Base-by-base conservation (phyloP, 2,329 filamentous ascomycete genomes). In the Cordyceps cateniannulata region DNA sequence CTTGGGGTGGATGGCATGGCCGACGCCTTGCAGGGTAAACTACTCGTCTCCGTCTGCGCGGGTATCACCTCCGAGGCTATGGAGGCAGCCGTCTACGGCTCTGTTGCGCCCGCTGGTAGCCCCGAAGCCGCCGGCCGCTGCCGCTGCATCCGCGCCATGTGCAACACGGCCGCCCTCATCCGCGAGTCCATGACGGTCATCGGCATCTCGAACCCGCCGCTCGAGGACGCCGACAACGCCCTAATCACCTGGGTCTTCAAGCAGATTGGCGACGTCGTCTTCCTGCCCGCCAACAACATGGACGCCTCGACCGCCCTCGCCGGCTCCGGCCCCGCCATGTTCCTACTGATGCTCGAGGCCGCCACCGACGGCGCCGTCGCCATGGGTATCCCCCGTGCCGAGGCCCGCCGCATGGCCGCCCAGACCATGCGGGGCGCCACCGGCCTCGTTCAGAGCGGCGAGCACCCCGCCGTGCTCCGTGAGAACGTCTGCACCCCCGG, bases 131-230 rank as follows among this genome's bases (percentile, higher is more conserved):
- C 78, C 60, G 77, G 79, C 29, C 75, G 78, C 44, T 89, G 84
- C 73, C 79, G 83, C 47, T 81, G 95, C 49, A 86, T 96, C 5
- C 82, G 91, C 35, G 90, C 88, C 59, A 91, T 96, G 84, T 91
- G 91, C 66, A 96, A 96, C 77, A 93, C 89, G 0, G 90, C 91
- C 12, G 86, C 87, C 27, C 81, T 90, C 53, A 88, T 96, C 62
- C 78, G 90, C 51, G 87, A 96, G 73, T 87, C 84, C 66, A 95
- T 95, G 89, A 93, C 88, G 4, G 85, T 95, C 59, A 88, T 96
- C 66, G 86, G 85, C 52, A 85, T 81, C 50, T 79, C 81, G 7
- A 78, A 77, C 9, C 84, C 86, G 9, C 80, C 85, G 3, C 76
- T 90, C 16, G 77, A 81, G 5, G 69, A 78, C 1, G 74, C 78